Percentiles rank a stretch among this genome's conserved stretches.
phyloP scores from a whole-genome alignment of 192 early-diverging fungal genomes.

The Backusella tarrabulga region DNA sequence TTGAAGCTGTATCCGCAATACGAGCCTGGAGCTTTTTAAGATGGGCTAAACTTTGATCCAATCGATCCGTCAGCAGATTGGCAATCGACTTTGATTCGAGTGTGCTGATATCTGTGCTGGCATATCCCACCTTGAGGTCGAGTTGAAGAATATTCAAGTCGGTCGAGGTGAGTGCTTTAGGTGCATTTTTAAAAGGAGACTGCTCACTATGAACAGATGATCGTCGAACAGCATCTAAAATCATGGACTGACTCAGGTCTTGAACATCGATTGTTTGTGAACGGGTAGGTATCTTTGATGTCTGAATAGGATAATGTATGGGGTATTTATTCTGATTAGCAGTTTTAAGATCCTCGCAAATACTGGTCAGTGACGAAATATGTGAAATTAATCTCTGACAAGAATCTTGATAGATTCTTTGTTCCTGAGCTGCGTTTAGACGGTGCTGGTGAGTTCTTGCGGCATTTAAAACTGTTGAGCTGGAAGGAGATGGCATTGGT shows the following conservation, averaged over 20 bases:
- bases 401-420: constrained; percentile 75
- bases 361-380: constrained; percentile 58
- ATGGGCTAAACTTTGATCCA: constrained; percentile 68
- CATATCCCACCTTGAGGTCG: constrained; percentile 67
- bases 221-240: constrained; percentile 20
- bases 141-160: constrained; percentile 64
- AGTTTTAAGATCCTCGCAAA: constrained; percentile 71
- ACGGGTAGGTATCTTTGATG: constrained; percentile 7
- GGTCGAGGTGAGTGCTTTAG: constrained; percentile 6
- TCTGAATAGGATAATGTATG: constrained; percentile 57
- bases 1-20: constrained; percentile 87
- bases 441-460: constrained; percentile 29
- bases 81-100: constrained; percentile 71
- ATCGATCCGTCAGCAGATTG: constrained; percentile 66
- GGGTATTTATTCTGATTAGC: constrained; percentile 64
- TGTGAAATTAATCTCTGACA: constrained; percentile 67
- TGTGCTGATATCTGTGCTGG: constrained; percentile 58
- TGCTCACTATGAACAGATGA: constrained; percentile 15
- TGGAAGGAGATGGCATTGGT: constrained; percentile 17
- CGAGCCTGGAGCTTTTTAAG: constrained; percentile 83
- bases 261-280: constrained; percentile 11
- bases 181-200: constrained; percentile 5
- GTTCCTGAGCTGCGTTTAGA: constrained; percentile 47
- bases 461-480: constrained; percentile 9
- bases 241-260: background rate